phyloP scores from a whole-genome alignment of 306 rosid species.

The Glycine latifolia region DNA sequence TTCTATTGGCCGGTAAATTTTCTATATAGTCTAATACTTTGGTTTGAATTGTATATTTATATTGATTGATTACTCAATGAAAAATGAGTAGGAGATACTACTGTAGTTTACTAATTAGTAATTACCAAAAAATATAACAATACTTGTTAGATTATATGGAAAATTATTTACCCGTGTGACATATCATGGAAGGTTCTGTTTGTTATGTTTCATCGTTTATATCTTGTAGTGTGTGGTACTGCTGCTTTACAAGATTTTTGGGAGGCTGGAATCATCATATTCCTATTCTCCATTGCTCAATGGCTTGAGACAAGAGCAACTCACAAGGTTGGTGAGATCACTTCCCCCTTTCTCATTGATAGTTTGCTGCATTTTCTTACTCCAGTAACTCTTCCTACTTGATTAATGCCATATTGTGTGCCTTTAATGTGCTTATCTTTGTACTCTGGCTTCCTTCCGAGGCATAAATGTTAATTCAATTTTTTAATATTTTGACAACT shows the following conservation, averaged over 20 bases:
- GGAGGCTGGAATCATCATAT: conserved; percentile 87
- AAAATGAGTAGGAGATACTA: not conserved
- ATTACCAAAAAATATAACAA: not conserved
- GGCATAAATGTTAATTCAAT: not conserved
- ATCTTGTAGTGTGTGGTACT: conserved; percentile 75
- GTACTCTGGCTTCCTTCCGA: not conserved
- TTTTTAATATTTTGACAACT: not conserved
- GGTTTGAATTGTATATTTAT: not conserved
- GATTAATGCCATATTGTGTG: not conserved
- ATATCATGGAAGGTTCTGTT: conserved; percentile 1
- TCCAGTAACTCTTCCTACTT: not conserved
- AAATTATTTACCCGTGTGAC: not conserved
- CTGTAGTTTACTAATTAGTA: not conserved
- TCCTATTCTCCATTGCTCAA: conserved; percentile 80
- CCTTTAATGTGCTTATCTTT: not conserved
- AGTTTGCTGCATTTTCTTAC: not conserved
- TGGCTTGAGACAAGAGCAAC: conserved; percentile 90
- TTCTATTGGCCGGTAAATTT: conserved; percentile 69
- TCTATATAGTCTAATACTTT: not conserved
- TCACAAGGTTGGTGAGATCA: conserved; percentile 64
- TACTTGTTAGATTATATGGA: not conserved
- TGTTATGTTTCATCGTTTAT: conserved; percentile 10
- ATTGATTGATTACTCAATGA: not conserved
- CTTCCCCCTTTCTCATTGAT: not conserved
- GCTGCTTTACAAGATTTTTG: conserved; percentile 69